A percentile compares a stretch with the other conserved stretches of the same genome.
Conservation (phyloP, 768 basidiomycete species). For the Xerocomus spinulosus region DNA sequence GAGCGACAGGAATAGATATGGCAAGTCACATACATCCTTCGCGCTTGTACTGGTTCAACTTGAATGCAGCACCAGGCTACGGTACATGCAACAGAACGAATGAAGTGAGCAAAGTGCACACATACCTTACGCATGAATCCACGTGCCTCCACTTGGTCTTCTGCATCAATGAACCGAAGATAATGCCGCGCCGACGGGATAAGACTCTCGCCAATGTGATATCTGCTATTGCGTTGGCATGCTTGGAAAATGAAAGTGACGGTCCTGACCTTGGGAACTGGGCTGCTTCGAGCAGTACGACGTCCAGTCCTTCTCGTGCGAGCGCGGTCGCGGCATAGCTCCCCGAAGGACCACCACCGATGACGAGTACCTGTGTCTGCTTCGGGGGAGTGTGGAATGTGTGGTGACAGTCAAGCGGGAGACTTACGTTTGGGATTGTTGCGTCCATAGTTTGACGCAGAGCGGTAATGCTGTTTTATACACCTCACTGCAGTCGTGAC, state of each 20-base stretch:
- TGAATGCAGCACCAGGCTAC: constrained; percentile 59
- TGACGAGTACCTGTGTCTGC: constrained; percentile 37
- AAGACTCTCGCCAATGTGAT: constrained; percentile 47
- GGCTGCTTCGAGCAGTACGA: constrained; percentile 51
- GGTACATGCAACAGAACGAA: background rate
- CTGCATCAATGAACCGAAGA: constrained; percentile 47
- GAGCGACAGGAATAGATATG: background rate
- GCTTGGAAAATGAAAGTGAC: background rate
- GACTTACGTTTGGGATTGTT: constrained; percentile 24
- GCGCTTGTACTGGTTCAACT: constrained; percentile 49
- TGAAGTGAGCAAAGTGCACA: background rate
- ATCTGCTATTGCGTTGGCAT: constrained; percentile 24
- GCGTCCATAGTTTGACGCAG: constrained; percentile 1
- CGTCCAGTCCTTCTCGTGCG: constrained; percentile 54
- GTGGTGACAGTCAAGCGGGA: too few species aligned
- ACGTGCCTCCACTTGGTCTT: constrained; percentile 37
- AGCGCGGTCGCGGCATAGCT: constrained; percentile 52
- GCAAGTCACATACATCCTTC: constrained; percentile 49
- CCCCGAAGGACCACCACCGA: constrained; percentile 60
- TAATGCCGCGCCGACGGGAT: constrained; percentile 50
- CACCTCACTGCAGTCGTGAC: too few species aligned
- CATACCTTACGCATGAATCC: constrained; percentile 49
- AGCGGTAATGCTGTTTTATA: constrained; percentile 1
- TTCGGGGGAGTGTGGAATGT: background rate
- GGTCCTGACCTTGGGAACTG: constrained; percentile 48